Evolutionary conservation across 345 rosid genomes (phyloP).

Genomic region (Eucalyptus albens): DNA sequence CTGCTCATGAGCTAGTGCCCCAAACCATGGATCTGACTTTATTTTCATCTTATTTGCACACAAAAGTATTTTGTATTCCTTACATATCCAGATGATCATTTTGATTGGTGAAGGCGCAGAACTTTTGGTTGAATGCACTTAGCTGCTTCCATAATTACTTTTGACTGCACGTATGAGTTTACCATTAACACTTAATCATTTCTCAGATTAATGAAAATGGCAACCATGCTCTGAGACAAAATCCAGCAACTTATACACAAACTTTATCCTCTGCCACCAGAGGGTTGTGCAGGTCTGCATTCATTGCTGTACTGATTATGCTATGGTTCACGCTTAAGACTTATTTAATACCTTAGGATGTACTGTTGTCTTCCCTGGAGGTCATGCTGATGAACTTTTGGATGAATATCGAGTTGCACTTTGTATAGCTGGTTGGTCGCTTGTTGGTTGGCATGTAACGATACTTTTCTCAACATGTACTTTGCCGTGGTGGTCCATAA

Average conservation of each 20-base stretch:
- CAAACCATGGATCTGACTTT: not conserved
- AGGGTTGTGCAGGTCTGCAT: conserved; percentile 62
- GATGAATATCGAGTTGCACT: not conserved
- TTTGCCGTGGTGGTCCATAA: not conserved
- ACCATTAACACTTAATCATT: not conserved
- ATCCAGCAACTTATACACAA: conserved; percentile 62
- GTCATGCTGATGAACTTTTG: not conserved
- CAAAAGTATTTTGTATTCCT: not conserved
- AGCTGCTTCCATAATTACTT: not conserved
- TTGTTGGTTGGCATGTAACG: not conserved
- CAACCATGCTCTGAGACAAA: conserved; percentile 37
- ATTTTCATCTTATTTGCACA: not conserved
- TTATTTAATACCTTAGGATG: not conserved
- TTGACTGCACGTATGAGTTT: not conserved
- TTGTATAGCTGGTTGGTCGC: not conserved
- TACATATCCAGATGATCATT: not conserved
- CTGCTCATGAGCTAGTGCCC: not conserved
- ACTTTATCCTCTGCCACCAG: conserved; percentile 57
- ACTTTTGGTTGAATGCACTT: not conserved
- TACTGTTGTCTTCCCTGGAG: not conserved
- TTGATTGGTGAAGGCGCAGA: not conserved
- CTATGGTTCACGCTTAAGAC: not conserved
- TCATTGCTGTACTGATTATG: not conserved
- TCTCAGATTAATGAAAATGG: conserved; percentile 61
- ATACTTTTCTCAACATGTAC: not conserved